Evolutionary conservation across 768 basidiomycete species (phyloP), one percentile per base, ranked within the genome.

Genomic region (Suillus placidus): DNA sequence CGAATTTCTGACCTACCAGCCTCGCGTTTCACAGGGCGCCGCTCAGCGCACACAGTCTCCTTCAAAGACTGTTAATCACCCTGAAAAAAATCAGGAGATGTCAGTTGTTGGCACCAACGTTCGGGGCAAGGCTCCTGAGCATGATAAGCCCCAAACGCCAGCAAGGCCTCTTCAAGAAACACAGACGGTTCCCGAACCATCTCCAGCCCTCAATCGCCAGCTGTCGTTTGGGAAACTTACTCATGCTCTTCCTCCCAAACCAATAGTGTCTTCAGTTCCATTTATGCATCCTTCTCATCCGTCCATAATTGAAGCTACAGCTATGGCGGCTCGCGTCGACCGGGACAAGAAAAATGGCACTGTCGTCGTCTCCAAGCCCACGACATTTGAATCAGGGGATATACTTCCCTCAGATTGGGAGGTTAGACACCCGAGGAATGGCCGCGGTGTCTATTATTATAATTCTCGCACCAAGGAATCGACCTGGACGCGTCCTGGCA

Each of bases 201-300:
- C 76, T 16, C 70, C 73, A 30, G 61, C 71, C 34, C 69, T 72
- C 38, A 57, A 64, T 47, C 79, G 74, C 12, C 37, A 70, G 32
- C 70, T 62, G 20, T 65, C 77, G 32, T 69, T 78, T 62, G 77
- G 79, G 55, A 80, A 84, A 60, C 73, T 89, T 55, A 86, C 83
- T n/a, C 89, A 91, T 71, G 87, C 88, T 35, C 80, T 91, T 20
- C 89, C 89, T 23, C 85, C 89, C 4, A 91, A 90, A 75, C 89
- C 89, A 55, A 79, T 84, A 38, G 78, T 83, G 54, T 78, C 82
- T 54, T 81, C 70, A 67, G 82, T 85, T 60, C 82, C 84, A 64
- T 85, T 83, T 72, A 74, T 86, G 60, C 80, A 86, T 68, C 82
- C 85, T 56, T 84, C 87, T 73, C 82, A 86, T 68, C 82, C 85